These are phyloP conservation scores for Davidsoniella australis DNA, from an alignment of 2,329 filamentous ascomycete genomes.

Conservation along the genomic window DNA sequence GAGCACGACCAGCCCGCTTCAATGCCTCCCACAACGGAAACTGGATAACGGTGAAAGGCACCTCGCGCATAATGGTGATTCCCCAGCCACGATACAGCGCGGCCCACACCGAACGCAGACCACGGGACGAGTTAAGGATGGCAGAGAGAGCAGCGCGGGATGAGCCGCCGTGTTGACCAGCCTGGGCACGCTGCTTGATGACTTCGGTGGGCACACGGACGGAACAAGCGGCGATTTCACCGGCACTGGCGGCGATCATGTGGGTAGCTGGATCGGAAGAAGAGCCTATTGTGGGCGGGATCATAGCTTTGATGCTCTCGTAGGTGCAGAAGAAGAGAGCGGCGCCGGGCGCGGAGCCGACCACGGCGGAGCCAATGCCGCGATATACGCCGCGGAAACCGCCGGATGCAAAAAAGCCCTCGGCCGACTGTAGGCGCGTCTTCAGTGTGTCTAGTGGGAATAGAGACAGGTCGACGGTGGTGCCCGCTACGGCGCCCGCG, in stretches of 20 bases:
- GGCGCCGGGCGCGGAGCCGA: constrained; percentile 83
- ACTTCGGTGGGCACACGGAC: constrained; percentile 92
- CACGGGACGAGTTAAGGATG: constrained; percentile 38
- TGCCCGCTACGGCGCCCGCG: constrained; percentile 82
- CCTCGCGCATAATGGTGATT: constrained; percentile 87
- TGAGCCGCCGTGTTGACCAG: constrained; percentile 58
- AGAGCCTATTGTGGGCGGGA: constrained; percentile 20
- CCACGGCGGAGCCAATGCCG: constrained; percentile 73
- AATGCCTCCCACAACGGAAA: constrained; percentile 93
- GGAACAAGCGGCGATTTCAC: constrained; percentile 82
- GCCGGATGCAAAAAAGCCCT: constrained; percentile 63
- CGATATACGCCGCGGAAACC: constrained; percentile 87
- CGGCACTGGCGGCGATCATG: constrained; percentile 71
- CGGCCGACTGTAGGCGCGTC: constrained; percentile 76
- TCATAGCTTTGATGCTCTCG: constrained; percentile 50
- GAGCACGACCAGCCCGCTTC: constrained; percentile 50
- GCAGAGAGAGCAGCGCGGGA: constrained; percentile 49
- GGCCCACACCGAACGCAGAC: constrained; percentile 44
- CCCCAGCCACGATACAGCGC: constrained; percentile 86
- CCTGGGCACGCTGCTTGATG: constrained; percentile 91
- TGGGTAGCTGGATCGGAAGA: constrained; percentile 29
- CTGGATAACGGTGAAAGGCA: constrained; percentile 93
- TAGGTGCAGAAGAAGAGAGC: constrained; percentile 97
- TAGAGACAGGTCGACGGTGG: constrained; percentile 89
- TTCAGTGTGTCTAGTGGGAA: constrained; percentile 98